Percentiles rank a stretch among this genome's conserved stretches.
Evolutionary conservation across 1,284 basidiomycete genomes (phyloP).

Genomic region (Singerocomus inundabilis): DNA sequence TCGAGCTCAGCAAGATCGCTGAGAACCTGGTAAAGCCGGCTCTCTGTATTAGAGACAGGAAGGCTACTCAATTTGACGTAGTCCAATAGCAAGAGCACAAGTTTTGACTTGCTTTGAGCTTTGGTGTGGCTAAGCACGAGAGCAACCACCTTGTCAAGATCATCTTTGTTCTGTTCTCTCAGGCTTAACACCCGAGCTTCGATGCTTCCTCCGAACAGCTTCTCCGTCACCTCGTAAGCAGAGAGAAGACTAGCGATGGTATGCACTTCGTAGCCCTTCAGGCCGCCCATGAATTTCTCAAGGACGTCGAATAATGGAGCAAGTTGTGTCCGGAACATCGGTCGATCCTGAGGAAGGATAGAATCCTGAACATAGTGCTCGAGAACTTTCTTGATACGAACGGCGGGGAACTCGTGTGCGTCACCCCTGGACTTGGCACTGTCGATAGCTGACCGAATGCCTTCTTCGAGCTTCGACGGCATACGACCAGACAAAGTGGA

Average conservation of each 20-base stretch:
- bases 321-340: slow-evolving; percentile 76
- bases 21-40: slow-evolving; percentile 68
- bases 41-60: slow-evolving; percentile 72
- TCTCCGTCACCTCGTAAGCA: slow-evolving; percentile 84
- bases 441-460: slow-evolving; percentile 80
- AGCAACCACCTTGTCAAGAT: slow-evolving; percentile 85
- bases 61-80: slow-evolving; percentile 79
- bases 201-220: slow-evolving; percentile 88
- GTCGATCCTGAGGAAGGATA: slow-evolving; percentile 74
- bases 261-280: slow-evolving; percentile 86
- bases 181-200: slow-evolving; percentile 91
- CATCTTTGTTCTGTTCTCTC: slow-evolving; percentile 90
- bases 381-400: slow-evolving; percentile 78
- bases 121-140: slow-evolving; percentile 95
- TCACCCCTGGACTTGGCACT: slow-evolving; percentile 68
- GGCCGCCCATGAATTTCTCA: slow-evolving; percentile 79
- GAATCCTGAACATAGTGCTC: slow-evolving; percentile 85
- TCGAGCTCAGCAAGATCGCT: slow-evolving; percentile 84
- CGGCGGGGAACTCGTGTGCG: slow-evolving; percentile 81
- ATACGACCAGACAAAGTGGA: slow-evolving; percentile 92
- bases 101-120: slow-evolving; percentile 89
- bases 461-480: slow-evolving; percentile 88
- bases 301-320: slow-evolving; percentile 74
- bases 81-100: slow-evolving; percentile 85
- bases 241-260: slow-evolving; percentile 72